Conservation (phyloP, 768 basidiomycete genomes). For the Mycena venus region DNA sequence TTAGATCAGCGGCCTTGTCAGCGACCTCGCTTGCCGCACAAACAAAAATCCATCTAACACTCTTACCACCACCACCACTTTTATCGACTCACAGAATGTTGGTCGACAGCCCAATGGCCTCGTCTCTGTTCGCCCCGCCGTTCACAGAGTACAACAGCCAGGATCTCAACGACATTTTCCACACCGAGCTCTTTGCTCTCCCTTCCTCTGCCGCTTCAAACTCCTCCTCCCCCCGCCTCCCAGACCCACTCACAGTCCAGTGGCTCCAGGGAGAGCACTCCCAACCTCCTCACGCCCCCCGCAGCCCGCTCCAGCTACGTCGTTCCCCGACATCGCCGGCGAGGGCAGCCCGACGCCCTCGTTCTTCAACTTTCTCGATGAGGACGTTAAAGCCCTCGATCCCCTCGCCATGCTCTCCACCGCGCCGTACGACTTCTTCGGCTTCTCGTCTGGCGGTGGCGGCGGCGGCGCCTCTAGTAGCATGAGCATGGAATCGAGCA, state of each 20-base stretch:
- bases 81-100: slow-evolving; percentile 51
- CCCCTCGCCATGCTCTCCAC: slow-evolving; percentile 40
- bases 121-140: slow-evolving; percentile 38
- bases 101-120: slow-evolving; percentile 52
- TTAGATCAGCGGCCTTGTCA: background rate
- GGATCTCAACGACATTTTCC: slow-evolving; percentile 74
- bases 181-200: slow-evolving; percentile 68
- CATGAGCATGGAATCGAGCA: slow-evolving; percentile 38
- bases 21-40: background rate
- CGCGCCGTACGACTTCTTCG: slow-evolving; percentile 56
- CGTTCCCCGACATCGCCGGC: slow-evolving; percentile 55
- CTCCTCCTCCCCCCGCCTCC: slow-evolving; percentile 36
- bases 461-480: slow-evolving; percentile 39
- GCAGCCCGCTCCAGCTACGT: slow-evolving; percentile 47
- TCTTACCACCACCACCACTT: background rate
- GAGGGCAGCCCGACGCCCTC: slow-evolving; percentile 40
- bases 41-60: background rate
- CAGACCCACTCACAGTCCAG: slow-evolving; percentile 58
- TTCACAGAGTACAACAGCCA: slow-evolving; percentile 38
- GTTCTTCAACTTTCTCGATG: slow-evolving; percentile 61
- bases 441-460: slow-evolving; percentile 41
- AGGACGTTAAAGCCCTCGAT: slow-evolving; percentile 56
- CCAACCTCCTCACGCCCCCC: slow-evolving; percentile 63
- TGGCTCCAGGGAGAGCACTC: slow-evolving; percentile 58
- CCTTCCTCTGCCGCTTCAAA: slow-evolving; percentile 37